A percentile compares a stretch with the other conserved stretches of the same genome.
phyloP scores from a whole-genome alignment of 176 grass and related monocot genomes.

The Secale cereale region DNA sequence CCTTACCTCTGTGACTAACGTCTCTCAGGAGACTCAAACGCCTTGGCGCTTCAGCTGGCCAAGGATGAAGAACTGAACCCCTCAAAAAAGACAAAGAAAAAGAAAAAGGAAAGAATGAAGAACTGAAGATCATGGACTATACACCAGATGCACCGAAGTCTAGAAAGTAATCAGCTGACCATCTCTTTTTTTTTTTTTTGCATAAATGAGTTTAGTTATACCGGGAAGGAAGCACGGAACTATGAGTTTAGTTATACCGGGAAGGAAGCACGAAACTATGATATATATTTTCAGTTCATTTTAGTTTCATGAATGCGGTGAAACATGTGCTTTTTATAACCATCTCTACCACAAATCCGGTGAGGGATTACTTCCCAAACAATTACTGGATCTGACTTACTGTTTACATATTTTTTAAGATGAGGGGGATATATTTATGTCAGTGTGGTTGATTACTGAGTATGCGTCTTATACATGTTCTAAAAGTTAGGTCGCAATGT shows the following conservation, averaged over 20 bases:
- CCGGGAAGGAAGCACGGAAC: not conserved
- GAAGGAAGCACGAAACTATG: not conserved
- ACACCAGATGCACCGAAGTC: not conserved
- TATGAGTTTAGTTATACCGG: not conserved
- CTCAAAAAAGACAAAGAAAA: not conserved
- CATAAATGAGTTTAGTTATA: not conserved
- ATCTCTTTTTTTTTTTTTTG: not conserved
- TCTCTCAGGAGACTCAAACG: not conserved
- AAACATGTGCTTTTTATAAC: not conserved
- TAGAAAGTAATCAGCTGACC: slow-evolving; percentile 3
- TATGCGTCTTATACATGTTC: not conserved
- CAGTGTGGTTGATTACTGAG: not conserved
- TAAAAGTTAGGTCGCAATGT: not conserved
- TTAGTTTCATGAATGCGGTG: not conserved
- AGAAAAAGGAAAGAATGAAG: not conserved
- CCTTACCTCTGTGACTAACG: slow-evolving; percentile 3
- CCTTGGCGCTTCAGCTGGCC: not conserved
- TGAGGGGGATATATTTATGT: not conserved
- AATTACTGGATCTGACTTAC: not conserved
- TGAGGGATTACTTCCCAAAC: not conserved
- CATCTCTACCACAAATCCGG: not conserved
- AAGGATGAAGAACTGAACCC: slow-evolving; percentile 5
- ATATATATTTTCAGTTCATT: not conserved
- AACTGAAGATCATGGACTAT: not conserved
- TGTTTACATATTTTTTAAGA: not conserved